Evolutionary conservation across 768 basidiomycete genomes (phyloP).

Genomic region (Kwoniella mangroviensis): DNA sequence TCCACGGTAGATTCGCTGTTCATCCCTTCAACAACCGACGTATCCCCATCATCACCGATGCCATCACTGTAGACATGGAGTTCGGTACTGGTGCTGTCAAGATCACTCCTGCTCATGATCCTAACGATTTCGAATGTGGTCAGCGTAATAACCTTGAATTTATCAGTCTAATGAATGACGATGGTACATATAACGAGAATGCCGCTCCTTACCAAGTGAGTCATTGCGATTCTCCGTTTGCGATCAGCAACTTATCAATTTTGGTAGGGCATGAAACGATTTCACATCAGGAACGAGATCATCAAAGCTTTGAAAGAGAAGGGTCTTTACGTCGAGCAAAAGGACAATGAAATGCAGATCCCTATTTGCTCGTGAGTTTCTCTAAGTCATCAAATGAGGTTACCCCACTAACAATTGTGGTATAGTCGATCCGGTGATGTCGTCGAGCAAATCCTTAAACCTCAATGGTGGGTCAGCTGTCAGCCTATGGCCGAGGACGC

Average conservation of each 20-base stretch:
- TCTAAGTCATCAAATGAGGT: not conserved
- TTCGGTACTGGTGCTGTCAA: slow-evolving; percentile 99
- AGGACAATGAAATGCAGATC: slow-evolving; percentile 97
- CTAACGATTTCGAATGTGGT: slow-evolving; percentile 95
- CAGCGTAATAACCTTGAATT: slow-evolving; percentile 83
- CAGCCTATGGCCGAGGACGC: slow-evolving; percentile 88
- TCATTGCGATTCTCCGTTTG: not conserved
- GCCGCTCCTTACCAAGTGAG: slow-evolving; percentile 77
- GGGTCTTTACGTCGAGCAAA: slow-evolving; percentile 84
- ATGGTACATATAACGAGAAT: slow-evolving; percentile 91
- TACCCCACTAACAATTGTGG: not conserved
- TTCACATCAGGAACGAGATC: slow-evolving; percentile 85
- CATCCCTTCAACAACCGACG: slow-evolving; percentile 89
- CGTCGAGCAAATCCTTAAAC: slow-evolving; percentile 92
- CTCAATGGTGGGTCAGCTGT: slow-evolving; percentile 99
- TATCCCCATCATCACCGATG: slow-evolving; percentile 85
- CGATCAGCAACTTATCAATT: slow-evolving; percentile 21
- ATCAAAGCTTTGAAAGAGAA: slow-evolving; percentile 80
- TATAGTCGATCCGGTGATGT: slow-evolving; percentile 91
- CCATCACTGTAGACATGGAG: slow-evolving; percentile 82
- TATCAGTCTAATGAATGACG: slow-evolving; percentile 93
- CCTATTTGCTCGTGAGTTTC: slow-evolving; percentile 79
- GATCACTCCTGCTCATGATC: slow-evolving; percentile 97
- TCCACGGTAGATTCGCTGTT: slow-evolving; percentile 86
- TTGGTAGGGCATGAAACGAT: slow-evolving; percentile 89